Base-by-base conservation (phyloP, 768 basidiomycete species). In the Jaapia argillacea region DNA sequence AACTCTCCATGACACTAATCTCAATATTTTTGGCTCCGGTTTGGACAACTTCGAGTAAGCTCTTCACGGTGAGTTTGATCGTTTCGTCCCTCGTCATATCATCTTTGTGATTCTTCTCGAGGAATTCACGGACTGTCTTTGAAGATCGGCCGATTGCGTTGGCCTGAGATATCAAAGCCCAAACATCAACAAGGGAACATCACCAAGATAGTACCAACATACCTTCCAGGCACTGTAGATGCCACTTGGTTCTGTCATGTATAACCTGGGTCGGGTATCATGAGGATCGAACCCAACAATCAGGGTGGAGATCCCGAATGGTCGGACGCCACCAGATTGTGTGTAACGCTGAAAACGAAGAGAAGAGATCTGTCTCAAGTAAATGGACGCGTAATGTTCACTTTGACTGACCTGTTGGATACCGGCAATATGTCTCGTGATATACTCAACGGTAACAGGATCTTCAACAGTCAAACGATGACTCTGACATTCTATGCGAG, bases 21-120 rank as follows among this genome's bases (percentile, higher is more conserved):
- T 99, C 96, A 49, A 99, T 98, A 63, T 99, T 99, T 71, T 98
- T 98, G 4, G 96, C 96, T n/a, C 96, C 96, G 2, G 96, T 97
- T 66, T 98, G 96, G 5, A 99, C 96, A 27, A 99, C 93, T 62
- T 99, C 96, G 20, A 99, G 70, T 54, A 99, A 68, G 58, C 85
- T 86, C 70, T 97, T 98, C 49, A 99, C 78, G 0, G 96, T 91
- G 39, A 99, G 67, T 62, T 96, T 96, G 62, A 99, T 86, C 41
- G 85, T 81, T 47, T 96, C 91, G 40, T 91, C 91, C 47, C 88
- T 72, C 5, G 77, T 70, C 68, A 96, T 70, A 50, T 87, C 89
- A 49, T 96, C 91, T 54, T 82, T 89, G 65, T 94, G 89, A 54
- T 96, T 94, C 73, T 97, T 98, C 67, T 99, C 96, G 45, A 99